These are phyloP conservation scores for Taphrina pruni DNA, from an alignment of 1,139 yeast species.

Conservation along the genomic window DNA sequence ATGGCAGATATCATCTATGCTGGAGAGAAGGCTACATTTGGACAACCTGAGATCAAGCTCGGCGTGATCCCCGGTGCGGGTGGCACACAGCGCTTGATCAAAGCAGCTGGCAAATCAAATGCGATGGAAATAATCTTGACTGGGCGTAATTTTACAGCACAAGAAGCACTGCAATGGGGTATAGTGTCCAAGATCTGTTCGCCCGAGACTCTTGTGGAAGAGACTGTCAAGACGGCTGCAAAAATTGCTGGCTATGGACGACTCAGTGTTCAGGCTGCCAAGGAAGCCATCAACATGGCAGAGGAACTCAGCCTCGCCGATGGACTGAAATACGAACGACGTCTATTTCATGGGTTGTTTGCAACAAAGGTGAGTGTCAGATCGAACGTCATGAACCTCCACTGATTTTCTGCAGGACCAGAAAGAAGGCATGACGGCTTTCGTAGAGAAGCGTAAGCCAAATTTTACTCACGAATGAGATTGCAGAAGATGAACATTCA, in stretches of 20 bases:
- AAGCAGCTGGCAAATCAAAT: constrained; percentile 58
- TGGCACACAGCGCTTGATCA: constrained; percentile 59
- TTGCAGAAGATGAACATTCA: neutral
- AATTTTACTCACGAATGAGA: constrained; percentile 49
- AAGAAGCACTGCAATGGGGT: constrained; percentile 59
- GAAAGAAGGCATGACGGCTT: constrained; percentile 61
- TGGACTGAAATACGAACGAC: constrained; percentile 57
- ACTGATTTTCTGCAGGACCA: constrained; percentile 52
- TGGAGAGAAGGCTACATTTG: constrained; percentile 59
- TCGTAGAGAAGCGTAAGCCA: constrained; percentile 58
- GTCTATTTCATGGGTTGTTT: constrained; percentile 57
- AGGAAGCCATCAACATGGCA: constrained; percentile 57
- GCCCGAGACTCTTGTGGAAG: constrained; percentile 55
- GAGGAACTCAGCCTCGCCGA: constrained; percentile 53
- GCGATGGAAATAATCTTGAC: constrained; percentile 60
- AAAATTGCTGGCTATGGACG: constrained; percentile 56
- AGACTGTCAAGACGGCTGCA: constrained; percentile 57
- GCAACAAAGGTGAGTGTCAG: constrained; percentile 50
- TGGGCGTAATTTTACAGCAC: constrained; percentile 57
- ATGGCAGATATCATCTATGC: constrained; percentile 60
- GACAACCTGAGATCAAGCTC: constrained; percentile 62
- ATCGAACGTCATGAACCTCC: neutral
- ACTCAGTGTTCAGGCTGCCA: constrained; percentile 58
- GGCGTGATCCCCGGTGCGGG: constrained; percentile 64
- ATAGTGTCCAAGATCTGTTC: constrained; percentile 57